phyloP scores from a whole-genome alignment of 495 filamentous ascomycete genomes.

The Massariosphaeria phaeospora region DNA sequence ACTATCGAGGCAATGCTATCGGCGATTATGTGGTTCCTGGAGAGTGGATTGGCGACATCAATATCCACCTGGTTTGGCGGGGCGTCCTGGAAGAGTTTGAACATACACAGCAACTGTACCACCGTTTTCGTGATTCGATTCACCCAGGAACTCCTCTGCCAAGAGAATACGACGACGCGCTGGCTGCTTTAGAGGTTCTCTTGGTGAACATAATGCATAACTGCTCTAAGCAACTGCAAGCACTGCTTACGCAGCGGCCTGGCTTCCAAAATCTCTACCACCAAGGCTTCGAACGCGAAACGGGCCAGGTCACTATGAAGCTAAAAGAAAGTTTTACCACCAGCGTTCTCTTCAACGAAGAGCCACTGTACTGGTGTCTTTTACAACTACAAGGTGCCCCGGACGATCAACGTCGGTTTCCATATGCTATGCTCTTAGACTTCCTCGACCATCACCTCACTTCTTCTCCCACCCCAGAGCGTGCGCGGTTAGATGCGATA shows the following conservation, averaged over 20 bases:
- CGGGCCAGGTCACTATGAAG: not conserved
- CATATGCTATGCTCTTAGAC: not conserved
- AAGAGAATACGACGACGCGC: not conserved
- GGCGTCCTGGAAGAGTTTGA: not conserved
- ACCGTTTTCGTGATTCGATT: not conserved
- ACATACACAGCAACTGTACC: not conserved
- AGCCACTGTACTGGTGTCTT: conserved; percentile 7
- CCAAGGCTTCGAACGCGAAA: too few relatives aligned
- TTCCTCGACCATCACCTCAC: conserved; percentile 10
- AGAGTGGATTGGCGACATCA: not conserved
- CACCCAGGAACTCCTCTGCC: not conserved
- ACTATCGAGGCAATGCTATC: not conserved
- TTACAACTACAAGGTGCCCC: conserved; percentile 2
- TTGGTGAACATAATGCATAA: not conserved
- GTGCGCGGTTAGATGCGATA: not conserved
- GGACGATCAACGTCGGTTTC: not conserved
- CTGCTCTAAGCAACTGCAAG: not conserved
- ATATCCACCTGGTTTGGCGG: not conserved
- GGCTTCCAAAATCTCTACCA: too few relatives aligned
- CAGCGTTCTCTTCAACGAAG: not conserved
- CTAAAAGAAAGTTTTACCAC: not conserved
- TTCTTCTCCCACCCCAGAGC: not conserved
- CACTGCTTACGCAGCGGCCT: not conserved
- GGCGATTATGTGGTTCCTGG: not conserved
- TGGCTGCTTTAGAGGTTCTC: not conserved